Percentiles rank a stretch among this genome's conserved stretches.
phyloP scores from a whole-genome alignment of 441 rosid species.

The Brassica balearica region DNA sequence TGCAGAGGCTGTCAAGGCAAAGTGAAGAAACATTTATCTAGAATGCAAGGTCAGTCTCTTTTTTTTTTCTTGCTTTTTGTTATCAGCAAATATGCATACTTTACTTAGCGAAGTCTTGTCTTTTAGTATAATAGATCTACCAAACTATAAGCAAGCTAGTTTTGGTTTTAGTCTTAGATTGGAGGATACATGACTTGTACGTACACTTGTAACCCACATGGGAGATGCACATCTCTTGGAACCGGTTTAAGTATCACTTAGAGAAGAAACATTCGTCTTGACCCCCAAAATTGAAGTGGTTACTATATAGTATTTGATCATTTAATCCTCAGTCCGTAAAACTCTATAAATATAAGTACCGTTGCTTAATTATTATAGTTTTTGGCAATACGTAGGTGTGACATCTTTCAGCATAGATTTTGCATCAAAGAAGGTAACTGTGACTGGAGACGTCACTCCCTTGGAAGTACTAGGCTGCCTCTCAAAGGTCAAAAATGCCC shows the following conservation, averaged over 20 bases:
- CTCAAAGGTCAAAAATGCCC: conserved; percentile 83
- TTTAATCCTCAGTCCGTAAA: background rate
- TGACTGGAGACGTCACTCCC: conserved; percentile 82
- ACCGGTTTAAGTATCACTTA: background rate
- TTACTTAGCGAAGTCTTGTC: background rate
- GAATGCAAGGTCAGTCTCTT: conserved; percentile 75
- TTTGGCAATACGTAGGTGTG: conserved; percentile 59
- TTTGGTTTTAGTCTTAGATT: conserved; percentile 6
- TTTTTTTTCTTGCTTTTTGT: background rate
- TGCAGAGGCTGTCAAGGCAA: conserved; percentile 95
- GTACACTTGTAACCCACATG: background rate
- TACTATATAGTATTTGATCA: background rate
- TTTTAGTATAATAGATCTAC: background rate
- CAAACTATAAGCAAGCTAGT: background rate
- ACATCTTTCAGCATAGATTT: conserved; percentile 82
- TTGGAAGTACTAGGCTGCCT: conserved; percentile 71
- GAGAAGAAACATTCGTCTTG: background rate
- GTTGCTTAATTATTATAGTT: background rate
- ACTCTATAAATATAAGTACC: background rate
- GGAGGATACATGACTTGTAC: background rate
- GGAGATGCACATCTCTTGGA: background rate
- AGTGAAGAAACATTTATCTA: conserved; percentile 90
- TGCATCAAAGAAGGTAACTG: conserved; percentile 81
- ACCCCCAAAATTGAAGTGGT: background rate
- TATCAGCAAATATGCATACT: background rate